Evolutionary conservation across 2,329 filamentous ascomycete species (phyloP), one percentile per base, ranked within the genome.

Genomic region (Chaetothyriales sp.): DNA sequence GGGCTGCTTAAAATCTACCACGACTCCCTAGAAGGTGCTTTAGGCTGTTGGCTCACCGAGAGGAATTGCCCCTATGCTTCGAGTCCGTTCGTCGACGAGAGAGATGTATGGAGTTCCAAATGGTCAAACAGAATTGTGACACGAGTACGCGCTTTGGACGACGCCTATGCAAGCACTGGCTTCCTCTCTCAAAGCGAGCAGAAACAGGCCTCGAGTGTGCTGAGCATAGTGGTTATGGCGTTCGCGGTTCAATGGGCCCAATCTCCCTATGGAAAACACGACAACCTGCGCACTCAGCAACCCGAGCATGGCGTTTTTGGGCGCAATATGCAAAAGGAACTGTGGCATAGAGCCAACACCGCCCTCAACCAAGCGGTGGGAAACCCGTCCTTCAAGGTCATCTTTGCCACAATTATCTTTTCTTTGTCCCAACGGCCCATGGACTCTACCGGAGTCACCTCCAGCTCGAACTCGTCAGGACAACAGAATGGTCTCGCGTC

Each of bases 341-440:
- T 68, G 2, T 72, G 70, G 70, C 65, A 71, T 50, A 62, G 71
- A 56, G 69, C 70, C 28, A 62, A 63, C 1, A 61, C 61, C 3
- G 67, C 67, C 9, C 56, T 72, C 36, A 62, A 68, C 42, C 58
- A 63, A 18, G 65, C 64, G 1, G 58, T 62, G 7, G 64, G 63
- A 1, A 66, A 70, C 15, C 65, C 68, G 15, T 72, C 70, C 1
- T 71, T 71, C 53, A 64, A 69, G 2, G 62, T 72, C 9, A 66
- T 68, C 1, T 66, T 72, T 26, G 70, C 70, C 22, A 66, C 70
- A 43, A 68, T 72, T 18, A 66, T 72, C 4, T 71, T 72, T 52
- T 68, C 69, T 18, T 56, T 72, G 46, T 69, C 68, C 0, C 69
- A 72, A 54, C 63, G 64, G 48, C 69, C 69, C 3, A 52, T 65